Conservation (phyloP, 1,284 basidiomycete species). For the Sanghuangporus sanghuang region DNA sequence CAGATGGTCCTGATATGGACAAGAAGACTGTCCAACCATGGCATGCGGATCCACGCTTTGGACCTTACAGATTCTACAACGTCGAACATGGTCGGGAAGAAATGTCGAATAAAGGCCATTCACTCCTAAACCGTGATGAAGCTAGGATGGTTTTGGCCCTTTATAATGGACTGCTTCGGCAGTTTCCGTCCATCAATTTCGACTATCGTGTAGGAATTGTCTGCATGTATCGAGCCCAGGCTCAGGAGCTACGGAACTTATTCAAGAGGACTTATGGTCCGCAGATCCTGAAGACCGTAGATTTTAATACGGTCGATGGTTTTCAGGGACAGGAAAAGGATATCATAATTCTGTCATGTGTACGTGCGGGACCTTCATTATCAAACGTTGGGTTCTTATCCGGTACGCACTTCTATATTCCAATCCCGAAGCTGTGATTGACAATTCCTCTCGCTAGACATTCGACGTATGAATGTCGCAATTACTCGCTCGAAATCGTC, state of each 20-base stretch:
- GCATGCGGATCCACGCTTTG: constrained; percentile 80
- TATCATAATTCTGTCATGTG: constrained; percentile 92
- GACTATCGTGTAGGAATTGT: constrained; percentile 85
- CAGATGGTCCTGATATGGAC: constrained; percentile 89
- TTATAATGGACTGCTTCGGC: constrained; percentile 67
- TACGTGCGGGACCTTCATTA: constrained; percentile 82
- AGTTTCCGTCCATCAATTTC: constrained; percentile 64
- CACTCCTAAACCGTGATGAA: constrained; percentile 78
- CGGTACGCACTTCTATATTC: constrained; percentile 39
- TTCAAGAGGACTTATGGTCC: constrained; percentile 75
- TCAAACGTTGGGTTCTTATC: constrained; percentile 84
- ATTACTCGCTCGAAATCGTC: constrained; percentile 94
- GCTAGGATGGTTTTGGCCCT: constrained; percentile 75
- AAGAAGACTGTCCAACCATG: constrained; percentile 80
- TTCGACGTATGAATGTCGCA: constrained; percentile 95
- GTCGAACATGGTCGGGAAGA: constrained; percentile 58
- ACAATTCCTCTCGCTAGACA: constrained; percentile 40
- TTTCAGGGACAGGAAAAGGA: constrained; percentile 99
- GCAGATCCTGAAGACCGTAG: constrained; percentile 69
- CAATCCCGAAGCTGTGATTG: constrained; percentile 14
- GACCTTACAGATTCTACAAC: constrained; percentile 89
- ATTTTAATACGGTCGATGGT: constrained; percentile 98
- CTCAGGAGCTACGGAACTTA: constrained; percentile 66
- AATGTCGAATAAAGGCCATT: constrained; percentile 49
- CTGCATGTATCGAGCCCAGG: constrained; percentile 94